Base-by-base conservation (phyloP, 2,329 filamentous ascomycete species). In the Alternaria hordeiaustralica region DNA sequence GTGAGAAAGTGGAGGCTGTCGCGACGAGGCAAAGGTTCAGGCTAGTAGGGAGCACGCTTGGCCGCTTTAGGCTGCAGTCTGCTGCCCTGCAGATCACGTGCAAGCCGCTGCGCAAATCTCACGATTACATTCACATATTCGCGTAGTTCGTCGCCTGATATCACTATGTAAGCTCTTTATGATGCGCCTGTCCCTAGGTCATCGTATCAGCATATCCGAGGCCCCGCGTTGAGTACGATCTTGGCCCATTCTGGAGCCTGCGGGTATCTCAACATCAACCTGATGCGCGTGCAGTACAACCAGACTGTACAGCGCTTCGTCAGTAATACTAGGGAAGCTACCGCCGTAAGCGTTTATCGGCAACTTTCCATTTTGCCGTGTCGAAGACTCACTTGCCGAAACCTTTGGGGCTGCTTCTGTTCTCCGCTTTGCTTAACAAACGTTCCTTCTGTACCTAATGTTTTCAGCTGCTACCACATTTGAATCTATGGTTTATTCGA, bases 1-100 rank as follows among this genome's bases (percentile, higher is more conserved):
- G 60, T 63, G 66, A 50, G 33, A 64, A 59, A 58, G 61, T 58
- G 55, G 60, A 60, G 62, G 64, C 49, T 41, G 55, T 49, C 49
- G 60, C 55, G 63, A 58, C 56, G 60, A 46, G 56, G 56, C 60
- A 55, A 60, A 63, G 23, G 55, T 59, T 62, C 43, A 54, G 60
- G 21, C 55, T 61, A 59, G 20, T 55, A 55, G 28, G 55, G 55
- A 61, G 49, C 18, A 44, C 56, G 51, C 57, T 57, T 55, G 55
- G 33, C 61, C 21, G 20, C 20, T 58, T 53, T 59, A 51, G 60
- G 64, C 18, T 43, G 55, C 21, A n/a, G 46, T 26, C 6, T 36
- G 7, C 30, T 5, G 13, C 18, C 58, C 60, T 26, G 7, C 25
- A 5, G 13, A 20, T 61, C 60, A 58, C 60, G 60, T 58, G 55